phyloP scores from a whole-genome alignment of 2,329 filamentous ascomycete genomes.

The Canariomyces notabilis region DNA sequence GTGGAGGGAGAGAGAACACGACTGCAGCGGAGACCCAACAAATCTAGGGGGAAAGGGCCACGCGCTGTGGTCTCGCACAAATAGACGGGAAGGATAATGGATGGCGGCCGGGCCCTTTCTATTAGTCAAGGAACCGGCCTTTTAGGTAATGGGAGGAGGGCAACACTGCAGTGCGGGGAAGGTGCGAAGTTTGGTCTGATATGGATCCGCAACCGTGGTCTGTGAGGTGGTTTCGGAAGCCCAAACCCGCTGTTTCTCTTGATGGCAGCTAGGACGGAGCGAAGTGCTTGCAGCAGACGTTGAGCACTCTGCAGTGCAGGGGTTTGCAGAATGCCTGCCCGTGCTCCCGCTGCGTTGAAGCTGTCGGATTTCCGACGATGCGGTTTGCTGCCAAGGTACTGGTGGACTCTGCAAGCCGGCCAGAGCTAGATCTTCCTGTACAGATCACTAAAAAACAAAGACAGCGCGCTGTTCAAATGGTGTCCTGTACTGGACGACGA shows the following conservation, averaged over 20 bases:
- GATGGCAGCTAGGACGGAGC: background rate
- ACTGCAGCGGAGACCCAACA: constrained; percentile 11
- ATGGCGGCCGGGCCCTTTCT: constrained; percentile 32
- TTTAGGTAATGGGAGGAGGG: constrained; percentile 42
- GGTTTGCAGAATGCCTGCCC: background rate
- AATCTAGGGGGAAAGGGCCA: constrained; percentile 3
- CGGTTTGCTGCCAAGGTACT: constrained; percentile 2
- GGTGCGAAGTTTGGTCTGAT: constrained; percentile 22
- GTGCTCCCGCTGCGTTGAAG: background rate
- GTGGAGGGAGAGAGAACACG: constrained; percentile 2
- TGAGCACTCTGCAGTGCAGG: constrained; percentile 11
- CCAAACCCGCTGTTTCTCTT: background rate
- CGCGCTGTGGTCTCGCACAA: constrained; percentile 21
- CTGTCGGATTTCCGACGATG: constrained; percentile 6
- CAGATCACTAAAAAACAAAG: no score
- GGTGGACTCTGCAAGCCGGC: no score
- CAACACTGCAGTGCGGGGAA: constrained; percentile 40
- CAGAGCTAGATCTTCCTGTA: no score
- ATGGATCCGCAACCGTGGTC: constrained; percentile 23
- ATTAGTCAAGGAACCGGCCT: constrained; percentile 42
- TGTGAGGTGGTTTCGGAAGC: constrained; percentile 11
- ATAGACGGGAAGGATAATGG: constrained; percentile 13
- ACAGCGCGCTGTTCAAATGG: no score
- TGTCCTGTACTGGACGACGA: no score
- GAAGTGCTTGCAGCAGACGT: background rate